Evolutionary conservation across 2,329 filamentous ascomycete genomes (phyloP).

Genomic region (Acrocalymma vagum): DNA sequence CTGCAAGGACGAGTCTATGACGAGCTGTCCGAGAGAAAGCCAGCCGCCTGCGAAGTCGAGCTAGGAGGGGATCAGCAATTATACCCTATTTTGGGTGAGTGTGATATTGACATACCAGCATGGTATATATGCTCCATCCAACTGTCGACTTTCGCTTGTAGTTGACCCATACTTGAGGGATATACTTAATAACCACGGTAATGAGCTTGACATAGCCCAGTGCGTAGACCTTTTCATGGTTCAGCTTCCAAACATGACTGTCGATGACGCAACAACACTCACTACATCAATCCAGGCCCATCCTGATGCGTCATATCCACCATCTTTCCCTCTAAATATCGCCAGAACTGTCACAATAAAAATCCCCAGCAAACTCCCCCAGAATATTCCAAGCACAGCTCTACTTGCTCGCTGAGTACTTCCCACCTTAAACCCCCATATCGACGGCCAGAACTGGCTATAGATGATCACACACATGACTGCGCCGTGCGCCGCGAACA

Average conservation of each 20-base stretch:
- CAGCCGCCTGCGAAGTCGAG: conserved; percentile 83
- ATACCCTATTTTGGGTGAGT: no score
- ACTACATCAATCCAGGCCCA: conserved; percentile 75
- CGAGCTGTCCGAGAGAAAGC: conserved; percentile 81
- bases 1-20: conserved; percentile 85
- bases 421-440: conserved; percentile 80
- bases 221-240: conserved; percentile 61
- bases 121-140: conserved; percentile 87
- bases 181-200: conserved; percentile 91
- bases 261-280: conserved; percentile 24
- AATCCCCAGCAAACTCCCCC: conserved; percentile 70
- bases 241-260: conserved; percentile 6
- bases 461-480: conserved; percentile 76
- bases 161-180: conserved; percentile 76
- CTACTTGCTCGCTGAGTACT: conserved; percentile 62
- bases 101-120: no score
- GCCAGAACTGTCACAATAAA: conserved; percentile 59
- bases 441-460: conserved; percentile 74
- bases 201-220: conserved; percentile 89
- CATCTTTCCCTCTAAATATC: conserved; percentile 47
- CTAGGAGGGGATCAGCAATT: no score
- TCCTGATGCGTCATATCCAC: conserved; percentile 54
- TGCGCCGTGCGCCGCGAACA: conserved; percentile 84
- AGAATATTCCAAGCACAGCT: conserved; percentile 73
- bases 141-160: conserved; percentile 83